Evolutionary conservation across 371 early-diverging fungal species (phyloP), one percentile per base, ranked within the genome.

Genomic region (Sporodiniella umbellata): DNA sequence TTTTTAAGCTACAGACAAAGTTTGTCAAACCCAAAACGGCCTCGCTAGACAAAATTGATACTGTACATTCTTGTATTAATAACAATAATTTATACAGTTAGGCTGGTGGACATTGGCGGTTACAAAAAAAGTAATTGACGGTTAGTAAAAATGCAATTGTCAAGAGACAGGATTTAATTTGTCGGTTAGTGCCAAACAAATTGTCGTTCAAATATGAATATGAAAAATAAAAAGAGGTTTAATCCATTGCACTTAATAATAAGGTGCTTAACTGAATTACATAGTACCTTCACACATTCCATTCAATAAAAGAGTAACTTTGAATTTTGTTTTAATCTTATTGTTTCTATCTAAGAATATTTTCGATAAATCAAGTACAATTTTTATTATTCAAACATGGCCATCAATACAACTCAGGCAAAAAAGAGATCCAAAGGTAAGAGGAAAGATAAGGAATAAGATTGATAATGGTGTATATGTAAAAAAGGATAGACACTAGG

Each of bases 371-470:
- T 42, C 21, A 23, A 42, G 42, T 23, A 42, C 42, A 22, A 42
- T 42, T 23, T 42, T 42, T 42, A 23, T 42, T 42, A 42, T 42
- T 42, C 18, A 42, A 35, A 35, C 37, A 35, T 35, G 37, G 37
- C 15, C 37, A 35, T 35, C 37, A 35, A 35, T 35, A 17, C 37
- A 35, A 35, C 15, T 35, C 37, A 35, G 15, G 37, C 37, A 35
- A 35, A 35, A 35, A 35, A 35, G 37, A 35, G 31, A 46, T 33
- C 33, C 33, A 46, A 46, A 33, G 45, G 45, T 45, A 45, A 31
- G 45, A 45, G 45, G 31, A 45, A 17, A 35, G 37, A 35, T 35
- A n/a, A n/a, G n/a, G n/a, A n/a, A n/a, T n/a, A n/a, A n/a, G n/a
- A n/a, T n/a, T n/a, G n/a, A n/a, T n/a, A n/a, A n/a, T n/a, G n/a